A percentile compares a stretch with the other conserved stretches of the same genome.
Evolutionary conservation across 73 alveolate species (phyloP).

Genomic region (Symbiodinium pilosum): DNA sequence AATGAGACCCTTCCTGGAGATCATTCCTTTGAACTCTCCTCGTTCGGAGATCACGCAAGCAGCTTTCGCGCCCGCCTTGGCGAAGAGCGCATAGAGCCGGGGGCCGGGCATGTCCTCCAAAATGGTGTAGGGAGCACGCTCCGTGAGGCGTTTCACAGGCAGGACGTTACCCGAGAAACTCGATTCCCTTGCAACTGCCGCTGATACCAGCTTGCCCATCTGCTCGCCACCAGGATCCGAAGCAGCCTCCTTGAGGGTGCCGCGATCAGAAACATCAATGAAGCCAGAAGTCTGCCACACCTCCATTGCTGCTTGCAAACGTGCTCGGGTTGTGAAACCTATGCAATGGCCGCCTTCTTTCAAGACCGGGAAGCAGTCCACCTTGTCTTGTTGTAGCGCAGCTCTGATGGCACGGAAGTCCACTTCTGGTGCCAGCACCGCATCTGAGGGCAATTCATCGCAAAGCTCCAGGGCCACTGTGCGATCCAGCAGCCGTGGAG

Average conservation of each 20-base stretch:
- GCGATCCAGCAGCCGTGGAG: conserved; percentile 78
- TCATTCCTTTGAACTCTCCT: conserved; percentile 78
- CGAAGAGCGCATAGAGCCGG: conserved; percentile 66
- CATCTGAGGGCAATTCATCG: conserved; percentile 69
- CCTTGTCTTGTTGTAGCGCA: conserved; percentile 86
- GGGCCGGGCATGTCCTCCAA: conserved; percentile 94
- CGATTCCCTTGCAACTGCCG: conserved; percentile 86
- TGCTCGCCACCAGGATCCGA: conserved; percentile 88
- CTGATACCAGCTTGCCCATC: conserved; percentile 91
- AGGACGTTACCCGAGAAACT: conserved; percentile 73
- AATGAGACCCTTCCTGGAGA: conserved; percentile 73
- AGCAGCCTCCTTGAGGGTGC: conserved; percentile 18
- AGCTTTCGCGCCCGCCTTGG: conserved; percentile 85
- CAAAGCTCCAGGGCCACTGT: conserved; percentile 46
- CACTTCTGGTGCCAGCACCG: conserved; percentile 46
- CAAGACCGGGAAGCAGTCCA: conserved; percentile 87
- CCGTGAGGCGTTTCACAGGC: conserved; percentile 80
- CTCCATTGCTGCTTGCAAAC: conserved; percentile 66
- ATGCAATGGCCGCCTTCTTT: conserved; percentile 35
- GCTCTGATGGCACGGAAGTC: conserved; percentile 43
- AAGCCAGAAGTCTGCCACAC: conserved; percentile 36
- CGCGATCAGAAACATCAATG: background rate
- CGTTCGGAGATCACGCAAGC: conserved; percentile 64
- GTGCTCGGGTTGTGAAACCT: conserved; percentile 87
- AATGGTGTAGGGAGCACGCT: conserved; percentile 59